phyloP scores from a whole-genome alignment of 306 rosid species.

The Vigna hirtella region DNA sequence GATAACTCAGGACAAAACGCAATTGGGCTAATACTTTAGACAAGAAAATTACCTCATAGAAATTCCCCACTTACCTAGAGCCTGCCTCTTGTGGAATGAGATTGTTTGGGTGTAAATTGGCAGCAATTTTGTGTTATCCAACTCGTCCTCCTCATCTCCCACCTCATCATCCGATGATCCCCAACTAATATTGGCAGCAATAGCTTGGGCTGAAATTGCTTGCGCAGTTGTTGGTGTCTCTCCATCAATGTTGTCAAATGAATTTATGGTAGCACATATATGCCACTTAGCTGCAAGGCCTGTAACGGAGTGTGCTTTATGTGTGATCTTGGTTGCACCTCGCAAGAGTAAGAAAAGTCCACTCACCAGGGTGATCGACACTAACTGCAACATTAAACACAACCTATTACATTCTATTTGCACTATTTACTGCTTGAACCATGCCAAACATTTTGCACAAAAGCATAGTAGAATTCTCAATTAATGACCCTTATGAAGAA shows the following conservation, averaged over 20 bases:
- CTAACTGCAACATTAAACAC: conserved; percentile 62
- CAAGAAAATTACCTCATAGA: conserved; percentile 1
- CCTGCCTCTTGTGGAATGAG: conserved; percentile 89
- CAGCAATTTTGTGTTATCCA: conserved; percentile 68
- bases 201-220: conserved; percentile 47
- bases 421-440: conserved; percentile 7
- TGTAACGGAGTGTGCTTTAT: conserved; percentile 82
- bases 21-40: conserved; percentile 6
- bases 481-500: neutral
- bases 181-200: conserved; percentile 32
- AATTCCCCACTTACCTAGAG: conserved; percentile 67
- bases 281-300: conserved; percentile 95
- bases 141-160: conserved; percentile 72
- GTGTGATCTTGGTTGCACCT: conserved; percentile 84
- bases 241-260: conserved; percentile 66
- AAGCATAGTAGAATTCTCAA: neutral
- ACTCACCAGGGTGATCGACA: conserved; percentile 75
- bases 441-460: conserved; percentile 21
- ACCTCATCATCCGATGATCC: conserved; percentile 76
- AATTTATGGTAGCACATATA: conserved; percentile 69
- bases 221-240: conserved; percentile 58
- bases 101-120: conserved; percentile 73
- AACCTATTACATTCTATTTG: conserved; percentile 26
- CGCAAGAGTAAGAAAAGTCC: conserved; percentile 81
- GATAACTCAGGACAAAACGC: conserved; percentile 24